Conservation (phyloP, 2,329 filamentous ascomycete species). For the Blastomyces emzantsi region DNA sequence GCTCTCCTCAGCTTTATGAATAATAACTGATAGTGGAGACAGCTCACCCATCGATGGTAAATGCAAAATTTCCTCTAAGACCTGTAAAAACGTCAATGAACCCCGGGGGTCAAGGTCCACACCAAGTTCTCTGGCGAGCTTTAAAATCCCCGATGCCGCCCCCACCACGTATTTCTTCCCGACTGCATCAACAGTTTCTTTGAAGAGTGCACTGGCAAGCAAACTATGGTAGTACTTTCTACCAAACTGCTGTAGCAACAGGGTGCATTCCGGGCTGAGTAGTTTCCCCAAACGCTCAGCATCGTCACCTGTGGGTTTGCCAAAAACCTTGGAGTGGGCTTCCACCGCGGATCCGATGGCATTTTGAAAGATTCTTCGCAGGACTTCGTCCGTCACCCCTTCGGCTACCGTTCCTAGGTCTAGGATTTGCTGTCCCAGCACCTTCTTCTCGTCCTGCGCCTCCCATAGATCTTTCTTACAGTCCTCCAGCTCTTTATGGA, state of each 20-base stretch:
- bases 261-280: neutral
- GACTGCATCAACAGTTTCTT: constrained; percentile 2
- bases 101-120: neutral
- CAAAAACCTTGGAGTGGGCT: constrained; percentile 6
- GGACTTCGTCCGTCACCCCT: constrained; percentile 5
- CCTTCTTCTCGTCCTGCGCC: constrained; percentile 6
- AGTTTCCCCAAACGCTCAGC: constrained; percentile 3
- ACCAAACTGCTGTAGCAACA: constrained; percentile 1
- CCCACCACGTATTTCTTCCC: constrained; percentile 5
- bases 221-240: constrained; percentile 7
- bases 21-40: neutral
- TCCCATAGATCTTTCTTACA: constrained; percentile 6
- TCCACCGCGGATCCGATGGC: constrained; percentile 2
- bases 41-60: neutral
- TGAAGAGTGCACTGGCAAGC: constrained; percentile 6
- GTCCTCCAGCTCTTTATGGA: constrained; percentile 5
- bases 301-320: constrained; percentile 3
- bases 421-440: constrained; percentile 6
- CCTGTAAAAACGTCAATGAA: constrained; percentile 1
- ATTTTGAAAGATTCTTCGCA: constrained; percentile 4
- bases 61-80: constrained; percentile 4
- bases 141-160: neutral
- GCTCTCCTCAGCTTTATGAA: neutral
- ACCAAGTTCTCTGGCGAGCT: neutral
- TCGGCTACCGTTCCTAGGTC: constrained; percentile 6